Percentiles rank a stretch among this genome's conserved stretches.
phyloP scores from a whole-genome alignment of 352 stramenopile species.

The Globisporangium viniferum region DNA sequence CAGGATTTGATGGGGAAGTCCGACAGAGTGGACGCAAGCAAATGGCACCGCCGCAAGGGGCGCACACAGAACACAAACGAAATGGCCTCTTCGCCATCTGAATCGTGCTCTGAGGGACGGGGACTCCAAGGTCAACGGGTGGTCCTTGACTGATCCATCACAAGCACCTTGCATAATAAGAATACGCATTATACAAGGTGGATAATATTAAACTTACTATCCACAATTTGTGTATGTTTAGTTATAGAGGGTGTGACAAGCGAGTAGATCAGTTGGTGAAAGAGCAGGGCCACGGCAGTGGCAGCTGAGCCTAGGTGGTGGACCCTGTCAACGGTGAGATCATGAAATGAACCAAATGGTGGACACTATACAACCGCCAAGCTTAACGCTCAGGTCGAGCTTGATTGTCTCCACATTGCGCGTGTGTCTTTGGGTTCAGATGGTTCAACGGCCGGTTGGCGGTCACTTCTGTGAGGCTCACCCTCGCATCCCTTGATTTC shows the following conservation, averaged over 20 bases:
- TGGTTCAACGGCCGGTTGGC: neutral
- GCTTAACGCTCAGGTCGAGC: neutral
- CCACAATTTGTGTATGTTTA: neutral
- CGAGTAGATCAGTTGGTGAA: neutral
- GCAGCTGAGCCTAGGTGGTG: neutral
- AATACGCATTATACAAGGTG: neutral
- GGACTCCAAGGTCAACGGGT: neutral
- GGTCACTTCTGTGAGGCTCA: neutral
- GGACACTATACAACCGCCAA: neutral
- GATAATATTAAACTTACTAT: neutral
- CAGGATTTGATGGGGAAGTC: neutral
- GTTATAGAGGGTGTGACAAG: neutral
- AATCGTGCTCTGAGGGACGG: neutral
- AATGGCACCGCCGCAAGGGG: neutral
- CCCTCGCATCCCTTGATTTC: neutral
- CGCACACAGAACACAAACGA: neutral
- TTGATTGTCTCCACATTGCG: neutral
- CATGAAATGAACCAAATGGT: neutral
- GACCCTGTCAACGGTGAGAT: neutral
- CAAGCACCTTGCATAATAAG: neutral
- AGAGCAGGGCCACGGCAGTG: neutral
- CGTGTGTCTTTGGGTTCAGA: neutral
- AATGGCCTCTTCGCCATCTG: neutral
- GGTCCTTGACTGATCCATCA: neutral
- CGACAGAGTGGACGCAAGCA: neutral